Base-by-base conservation (phyloP, 2,329 filamentous ascomycete species). In the Lasiodiplodia citricola region DNA sequence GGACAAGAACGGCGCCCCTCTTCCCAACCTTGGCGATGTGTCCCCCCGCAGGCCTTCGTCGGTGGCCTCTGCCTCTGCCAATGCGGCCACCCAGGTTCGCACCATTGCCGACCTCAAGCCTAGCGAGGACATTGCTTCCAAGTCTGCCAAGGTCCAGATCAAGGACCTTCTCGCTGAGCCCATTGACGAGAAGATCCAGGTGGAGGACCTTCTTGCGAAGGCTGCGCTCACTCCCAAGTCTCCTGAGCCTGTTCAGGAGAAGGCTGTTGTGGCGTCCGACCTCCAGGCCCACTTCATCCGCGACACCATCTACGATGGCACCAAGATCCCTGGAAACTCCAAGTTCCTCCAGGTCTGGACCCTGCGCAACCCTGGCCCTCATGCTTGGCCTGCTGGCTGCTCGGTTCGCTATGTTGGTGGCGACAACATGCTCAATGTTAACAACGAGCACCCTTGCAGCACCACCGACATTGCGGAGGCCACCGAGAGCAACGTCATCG, bases 401-500 rank as follows among this genome's bases (percentile, higher is more conserved):
- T 91, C 90, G 68, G 92, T 98, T 74, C 93, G 92, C 80, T 97
- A 94, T 76, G 91, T 96, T 69, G 94, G 95, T 69, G 96, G 96
- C 63, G 95, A 98, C 80, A 94, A 95, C 82, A 98, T 99, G 96
- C 93, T 96, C 74, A 92, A 94, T 73, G 87, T 97, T 67, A 92
- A 97, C 79, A 89, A 91, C 64, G 87, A 86, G 70, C 92, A 92
- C 75, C 92, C 94, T 28, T 90, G 91, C n/a, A 92, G 91, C 73
- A 88, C 93, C 68, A 86, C 87, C 50, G 90, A 94, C 73, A 89
- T 97, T 69, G 87, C 90, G 47, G 89, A 89, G 41, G 93, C 94
- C 66, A 92, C 90, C 67, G 91, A 96, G 83, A 97, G 92, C 77
- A 96, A 93, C 65, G 87, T 92, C 68, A 89, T 93, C 78, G 87